phyloP scores from a whole-genome alignment of 768 basidiomycete species.

The Lentinula guzmanii region DNA sequence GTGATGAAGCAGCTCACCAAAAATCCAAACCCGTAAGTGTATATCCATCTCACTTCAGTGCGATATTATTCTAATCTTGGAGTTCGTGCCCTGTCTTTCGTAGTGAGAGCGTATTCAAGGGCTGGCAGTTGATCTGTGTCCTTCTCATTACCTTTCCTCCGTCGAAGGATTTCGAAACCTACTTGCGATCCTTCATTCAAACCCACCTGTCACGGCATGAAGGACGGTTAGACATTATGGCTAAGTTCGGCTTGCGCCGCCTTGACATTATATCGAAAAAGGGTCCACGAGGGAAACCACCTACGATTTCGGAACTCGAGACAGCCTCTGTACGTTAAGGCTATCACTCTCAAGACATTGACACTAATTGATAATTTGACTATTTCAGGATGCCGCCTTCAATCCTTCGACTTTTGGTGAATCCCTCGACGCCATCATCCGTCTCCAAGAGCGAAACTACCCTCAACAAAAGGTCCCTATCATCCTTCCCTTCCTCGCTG shows the following conservation, averaged over 20 bases:
- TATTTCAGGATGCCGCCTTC: conserved; percentile 78
- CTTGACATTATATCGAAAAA: conserved; percentile 71
- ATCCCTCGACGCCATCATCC: conserved; percentile 76
- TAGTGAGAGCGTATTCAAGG: conserved; percentile 83
- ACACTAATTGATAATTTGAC: not conserved
- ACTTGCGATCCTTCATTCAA: conserved; percentile 75
- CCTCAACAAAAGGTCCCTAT: conserved; percentile 83
- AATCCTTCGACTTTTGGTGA: conserved; percentile 94
- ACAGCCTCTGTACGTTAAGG: conserved; percentile 66
- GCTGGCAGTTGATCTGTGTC: conserved; percentile 91
- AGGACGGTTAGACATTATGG: conserved; percentile 83
- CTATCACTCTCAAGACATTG: not conserved
- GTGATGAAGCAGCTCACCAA: conserved; percentile 84
- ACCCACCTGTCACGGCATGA: conserved; percentile 61
- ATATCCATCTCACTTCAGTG: not conserved
- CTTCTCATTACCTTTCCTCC: conserved; percentile 89
- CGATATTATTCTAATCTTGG: not conserved
- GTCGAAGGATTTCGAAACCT: conserved; percentile 87
- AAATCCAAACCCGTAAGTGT: conserved; percentile 72
- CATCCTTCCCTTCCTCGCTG: conserved; percentile 89
- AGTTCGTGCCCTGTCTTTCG: not conserved
- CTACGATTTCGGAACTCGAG: conserved; percentile 82
- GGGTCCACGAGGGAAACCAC: conserved; percentile 82
- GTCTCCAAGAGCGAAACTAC: conserved; percentile 82
- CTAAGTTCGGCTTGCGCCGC: conserved; percentile 83